Evolutionary conservation across 208 protist species (phyloP).

Genomic region (Leishmania lainsoni): DNA sequence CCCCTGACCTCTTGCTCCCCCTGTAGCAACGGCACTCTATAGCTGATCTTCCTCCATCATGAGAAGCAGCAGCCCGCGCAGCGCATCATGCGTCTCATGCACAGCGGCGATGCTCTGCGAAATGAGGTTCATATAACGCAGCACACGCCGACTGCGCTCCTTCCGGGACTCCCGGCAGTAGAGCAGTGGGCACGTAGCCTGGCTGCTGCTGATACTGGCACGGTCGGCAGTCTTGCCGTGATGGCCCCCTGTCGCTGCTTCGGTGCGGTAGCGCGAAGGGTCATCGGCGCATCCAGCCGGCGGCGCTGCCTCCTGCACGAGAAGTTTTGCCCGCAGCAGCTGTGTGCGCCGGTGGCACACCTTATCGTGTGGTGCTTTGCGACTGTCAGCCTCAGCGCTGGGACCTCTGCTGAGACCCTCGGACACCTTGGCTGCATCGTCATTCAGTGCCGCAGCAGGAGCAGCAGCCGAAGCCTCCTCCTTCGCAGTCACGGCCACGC

Average conservation of each 20-base stretch:
- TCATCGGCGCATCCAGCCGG: background rate
- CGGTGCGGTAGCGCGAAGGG: background rate
- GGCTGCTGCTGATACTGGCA: conserved; percentile 20
- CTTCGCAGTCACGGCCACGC: background rate
- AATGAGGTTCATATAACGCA: conserved; percentile 59
- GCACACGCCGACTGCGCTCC: conserved; percentile 43
- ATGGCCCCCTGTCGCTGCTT: background rate
- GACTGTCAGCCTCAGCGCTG: background rate
- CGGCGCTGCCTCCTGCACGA: background rate
- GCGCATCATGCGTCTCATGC: conserved; percentile 50
- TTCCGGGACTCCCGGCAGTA: conserved; percentile 35
- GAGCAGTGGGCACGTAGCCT: conserved; percentile 28
- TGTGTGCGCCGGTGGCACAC: background rate
- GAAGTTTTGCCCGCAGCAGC: background rate
- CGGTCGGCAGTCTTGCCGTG: background rate
- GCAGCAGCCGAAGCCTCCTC: background rate
- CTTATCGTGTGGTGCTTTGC: background rate
- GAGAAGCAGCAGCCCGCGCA: conserved; percentile 58
- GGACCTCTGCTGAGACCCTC: background rate
- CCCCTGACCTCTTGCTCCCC: background rate
- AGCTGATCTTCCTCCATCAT: conserved; percentile 62
- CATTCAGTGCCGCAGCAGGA: background rate
- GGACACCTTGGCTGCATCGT: background rate
- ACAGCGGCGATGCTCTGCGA: conserved; percentile 42
- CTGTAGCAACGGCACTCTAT: conserved; percentile 11